Conservation (phyloP, 2,329 filamentous ascomycete species). For the Calonectria hawksworthii region DNA sequence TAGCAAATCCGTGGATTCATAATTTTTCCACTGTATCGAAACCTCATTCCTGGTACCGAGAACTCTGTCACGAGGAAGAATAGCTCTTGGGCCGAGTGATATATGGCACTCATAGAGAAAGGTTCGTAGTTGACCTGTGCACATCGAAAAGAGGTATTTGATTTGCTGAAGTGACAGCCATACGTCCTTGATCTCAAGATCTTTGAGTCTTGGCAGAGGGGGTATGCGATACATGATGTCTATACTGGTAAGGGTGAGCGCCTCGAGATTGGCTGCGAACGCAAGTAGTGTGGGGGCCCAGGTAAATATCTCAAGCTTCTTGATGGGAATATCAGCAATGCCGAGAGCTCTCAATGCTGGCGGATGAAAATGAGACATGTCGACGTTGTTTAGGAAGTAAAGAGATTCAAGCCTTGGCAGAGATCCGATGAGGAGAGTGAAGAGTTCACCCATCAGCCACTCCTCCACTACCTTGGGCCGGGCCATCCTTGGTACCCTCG, state of each 20-base stretch:
- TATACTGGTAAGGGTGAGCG: neutral
- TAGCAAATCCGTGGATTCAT: neutral
- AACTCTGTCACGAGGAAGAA: neutral
- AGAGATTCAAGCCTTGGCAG: slow-evolving; percentile 2
- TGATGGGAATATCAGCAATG: neutral
- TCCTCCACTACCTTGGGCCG: neutral
- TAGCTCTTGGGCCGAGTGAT: neutral
- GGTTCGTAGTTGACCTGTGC: neutral
- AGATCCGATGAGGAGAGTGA: neutral
- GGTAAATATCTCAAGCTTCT: neutral
- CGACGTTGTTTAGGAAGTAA: neutral
- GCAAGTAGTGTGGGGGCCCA: neutral
- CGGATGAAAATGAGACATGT: neutral
- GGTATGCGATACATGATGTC: neutral
- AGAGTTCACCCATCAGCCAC: neutral
- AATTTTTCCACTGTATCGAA: neutral
- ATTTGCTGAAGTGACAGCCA: neutral
- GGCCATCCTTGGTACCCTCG: neutral
- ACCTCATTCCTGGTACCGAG: neutral
- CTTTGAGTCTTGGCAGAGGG: neutral
- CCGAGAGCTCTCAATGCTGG: neutral
- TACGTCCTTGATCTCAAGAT: neutral
- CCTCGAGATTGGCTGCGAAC: neutral
- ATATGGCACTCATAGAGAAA: neutral
- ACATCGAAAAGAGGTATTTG: neutral